Evolutionary conservation across 306 rosid genomes (phyloP).

Genomic region (Potentilla sterilis): DNA sequence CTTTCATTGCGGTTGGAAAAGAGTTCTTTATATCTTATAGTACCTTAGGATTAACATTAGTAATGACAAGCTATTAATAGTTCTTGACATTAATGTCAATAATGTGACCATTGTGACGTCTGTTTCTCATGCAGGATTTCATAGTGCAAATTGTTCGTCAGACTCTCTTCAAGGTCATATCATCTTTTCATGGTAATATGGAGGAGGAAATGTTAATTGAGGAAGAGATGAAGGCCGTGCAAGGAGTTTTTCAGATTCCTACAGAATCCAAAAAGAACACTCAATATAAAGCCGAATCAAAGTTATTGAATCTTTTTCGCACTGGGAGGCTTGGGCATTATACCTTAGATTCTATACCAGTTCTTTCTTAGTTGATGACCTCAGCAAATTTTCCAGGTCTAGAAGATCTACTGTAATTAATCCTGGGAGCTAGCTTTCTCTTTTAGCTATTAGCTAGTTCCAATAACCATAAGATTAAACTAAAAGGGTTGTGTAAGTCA

Average conservation of each 20-base stretch:
- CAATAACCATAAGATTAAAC: neutral
- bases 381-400: neutral
- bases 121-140: slow-evolving; percentile 46
- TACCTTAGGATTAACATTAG: neutral
- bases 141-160: slow-evolving; percentile 56
- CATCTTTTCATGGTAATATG: slow-evolving; percentile 47
- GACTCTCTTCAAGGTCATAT: slow-evolving; percentile 50
- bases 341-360: slow-evolving; percentile 53
- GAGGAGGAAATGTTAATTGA: slow-evolving; percentile 47
- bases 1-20: neutral
- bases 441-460: neutral
- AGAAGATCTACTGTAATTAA: neutral
- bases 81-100: neutral
- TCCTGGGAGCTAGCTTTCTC: neutral
- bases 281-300: slow-evolving; percentile 48
- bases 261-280: slow-evolving; percentile 36
- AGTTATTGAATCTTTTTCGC: slow-evolving; percentile 71
- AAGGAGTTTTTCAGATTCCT: slow-evolving; percentile 47
- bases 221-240: slow-evolving; percentile 47
- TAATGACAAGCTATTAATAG: neutral
- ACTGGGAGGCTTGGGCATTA: slow-evolving; percentile 80
- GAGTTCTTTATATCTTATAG: neutral
- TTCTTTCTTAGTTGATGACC: neutral
- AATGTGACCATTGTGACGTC: neutral
- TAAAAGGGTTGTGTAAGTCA: neutral